Conservation (phyloP, 192 early-diverging fungal species). For the Gryganskiella cystojenkinii region DNA sequence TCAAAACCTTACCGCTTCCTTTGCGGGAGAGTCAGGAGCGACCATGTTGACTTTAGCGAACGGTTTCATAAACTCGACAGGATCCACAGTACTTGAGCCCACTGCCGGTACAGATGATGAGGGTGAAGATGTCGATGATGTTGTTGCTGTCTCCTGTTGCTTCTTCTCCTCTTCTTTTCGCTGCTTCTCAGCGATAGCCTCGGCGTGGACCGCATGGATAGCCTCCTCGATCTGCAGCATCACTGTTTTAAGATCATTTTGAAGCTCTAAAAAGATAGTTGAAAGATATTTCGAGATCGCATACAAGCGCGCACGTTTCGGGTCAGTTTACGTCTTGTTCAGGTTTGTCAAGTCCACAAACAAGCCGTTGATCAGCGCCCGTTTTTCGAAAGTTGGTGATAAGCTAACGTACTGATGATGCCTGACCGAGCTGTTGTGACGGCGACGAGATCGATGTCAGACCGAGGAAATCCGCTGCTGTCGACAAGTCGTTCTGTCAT, state of each 20-base stretch:
- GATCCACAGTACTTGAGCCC: not conserved
- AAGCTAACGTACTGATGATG: slow-evolving; percentile 44
- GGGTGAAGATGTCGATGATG: not conserved
- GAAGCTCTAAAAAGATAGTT: slow-evolving; percentile 29
- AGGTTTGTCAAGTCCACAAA: not conserved
- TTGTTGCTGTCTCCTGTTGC: not conserved
- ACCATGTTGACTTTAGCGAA: slow-evolving; percentile 67
- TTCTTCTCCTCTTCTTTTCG: slow-evolving; percentile 12
- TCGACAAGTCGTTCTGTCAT: slow-evolving; percentile 61
- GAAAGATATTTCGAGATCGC: not conserved
- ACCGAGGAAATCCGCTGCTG: slow-evolving; percentile 60
- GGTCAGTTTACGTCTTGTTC: not conserved
- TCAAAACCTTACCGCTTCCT: slow-evolving; percentile 51
- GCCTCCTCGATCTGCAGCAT: slow-evolving; percentile 63
- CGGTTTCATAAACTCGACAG: slow-evolving; percentile 14
- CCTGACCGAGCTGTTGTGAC: slow-evolving; percentile 54
- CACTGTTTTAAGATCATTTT: slow-evolving; percentile 62
- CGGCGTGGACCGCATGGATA: slow-evolving; percentile 58
- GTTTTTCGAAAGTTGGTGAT: not conserved
- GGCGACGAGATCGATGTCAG: slow-evolving; percentile 63
- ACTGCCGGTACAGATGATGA: slow-evolving; percentile 4
- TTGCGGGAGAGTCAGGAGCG: slow-evolving; percentile 67
- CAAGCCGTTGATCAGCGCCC: not conserved
- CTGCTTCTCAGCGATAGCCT: slow-evolving; percentile 37
- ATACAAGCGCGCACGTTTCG: too few relatives aligned